Evolutionary conservation across 129 eudicot genomes (phyloP), one percentile per base, ranked within the genome.

Genomic region (Apium graveolens): DNA sequence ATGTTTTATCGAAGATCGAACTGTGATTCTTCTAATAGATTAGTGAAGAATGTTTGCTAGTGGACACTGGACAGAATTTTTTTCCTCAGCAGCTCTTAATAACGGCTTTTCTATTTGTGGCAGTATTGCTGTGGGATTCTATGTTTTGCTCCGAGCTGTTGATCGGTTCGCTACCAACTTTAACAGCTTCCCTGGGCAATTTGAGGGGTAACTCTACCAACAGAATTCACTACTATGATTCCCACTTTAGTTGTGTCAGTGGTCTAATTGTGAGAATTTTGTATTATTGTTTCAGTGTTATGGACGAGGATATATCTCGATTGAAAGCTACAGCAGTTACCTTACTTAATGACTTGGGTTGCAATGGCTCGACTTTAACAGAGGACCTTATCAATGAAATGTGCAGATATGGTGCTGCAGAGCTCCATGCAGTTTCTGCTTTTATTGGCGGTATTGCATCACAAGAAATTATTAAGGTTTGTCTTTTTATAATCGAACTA

Each of bases 381-480:
- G 99, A 96, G 85, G 99, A 96, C 78, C 99, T 96, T 34, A 89
- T 96, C 27, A 88, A 87, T 46, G 99, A 96, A 87, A 96, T 96
- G 91, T 92, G 97, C 76, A 91, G 99, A 44, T 96, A 90, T 80
- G 99, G 99, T 34, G 97, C 95, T 77, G 87, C 99, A 53, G 99
- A 96, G 90, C 95, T 96, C 45, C 99, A 92, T 71, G 93, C 93
- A 2, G 96, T 96, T 82, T 96, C 99, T 76, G 96, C 99, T 44
- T 87, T 87, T 45, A 68, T 90, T 76, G 99, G 97, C 17, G 99
- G 99, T 46, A 88, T 96, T 73, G 97, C 99, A 41, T 96, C 99
- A 73, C 99, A 96, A 82, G 99, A 96, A 84, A 91, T 89, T 14
- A 96, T 96, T 74, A 96, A 96, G 96, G 99, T 94, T 80, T 29